Base-by-base conservation (phyloP, 2,329 filamentous ascomycete species). In the Myriosclerotinia scirpicola region DNA sequence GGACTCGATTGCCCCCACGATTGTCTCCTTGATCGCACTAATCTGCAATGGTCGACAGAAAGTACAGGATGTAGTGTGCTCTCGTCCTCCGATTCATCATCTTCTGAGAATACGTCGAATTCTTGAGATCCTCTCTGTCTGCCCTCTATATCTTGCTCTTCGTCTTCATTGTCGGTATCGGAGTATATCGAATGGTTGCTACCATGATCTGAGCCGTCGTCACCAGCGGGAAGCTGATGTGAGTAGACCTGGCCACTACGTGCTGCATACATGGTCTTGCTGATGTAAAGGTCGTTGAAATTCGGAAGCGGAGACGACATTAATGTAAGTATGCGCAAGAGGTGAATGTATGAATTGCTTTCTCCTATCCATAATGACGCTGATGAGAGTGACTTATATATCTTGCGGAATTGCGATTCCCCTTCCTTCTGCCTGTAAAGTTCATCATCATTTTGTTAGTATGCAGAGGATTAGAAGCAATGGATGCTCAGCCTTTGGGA, bases 251-350 rank as follows among this genome's bases (percentile, higher is more conserved):
- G 63, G 38, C 54, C 64, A 66, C 64, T 66, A 54, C 70, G 67
- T 64, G 71, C 67, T 42, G 71, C 62, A 54, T 75, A 69, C 75
- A 76, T 76, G 54, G 55, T 71, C 67, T 69, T 67, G 15, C 69
- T 63, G 54, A 76, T 69, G 14, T 73, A 72, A 61, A 75, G 74
- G 68, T 75, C 73, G 69, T 69, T 70, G 67, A 75, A 76, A 67
- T 69, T 69, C 17, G 71, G 69, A 61, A 71, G 68, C 64, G 74
- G 73, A 50, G 70, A 67, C 71, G 73, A 75, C 75, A 76, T 76
- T 70, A 69, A 70, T 68, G 67, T 70, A 62, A 60, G 52, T 40
- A 61, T 42, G 53, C 48, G 56, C 64, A 44, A 69, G 54, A 40
- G 34, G 66, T 63, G 65, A 58, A 48, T 68, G 46, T 56, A 38